Conservation (phyloP, 306 rosid genomes). For the Sicyos baderoa region DNA sequence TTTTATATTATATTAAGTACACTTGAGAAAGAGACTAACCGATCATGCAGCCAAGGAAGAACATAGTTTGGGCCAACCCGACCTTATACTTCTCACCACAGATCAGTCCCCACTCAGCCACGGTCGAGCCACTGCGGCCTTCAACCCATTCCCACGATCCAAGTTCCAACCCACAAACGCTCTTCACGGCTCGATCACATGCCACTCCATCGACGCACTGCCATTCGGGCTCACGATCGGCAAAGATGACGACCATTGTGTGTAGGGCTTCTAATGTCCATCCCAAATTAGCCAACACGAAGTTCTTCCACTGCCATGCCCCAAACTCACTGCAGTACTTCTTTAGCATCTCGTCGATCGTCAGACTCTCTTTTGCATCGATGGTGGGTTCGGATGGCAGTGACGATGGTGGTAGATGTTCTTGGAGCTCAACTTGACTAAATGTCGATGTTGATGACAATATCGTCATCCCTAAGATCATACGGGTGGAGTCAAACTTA, state of each 20-base stretch:
- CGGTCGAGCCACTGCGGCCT: slow-evolving; percentile 34
- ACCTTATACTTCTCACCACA: slow-evolving; percentile 65
- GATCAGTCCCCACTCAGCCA: slow-evolving; percentile 58
- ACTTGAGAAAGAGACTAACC: slow-evolving; percentile 34
- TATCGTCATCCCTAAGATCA: not conserved
- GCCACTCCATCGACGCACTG: slow-evolving; percentile 29
- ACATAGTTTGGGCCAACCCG: slow-evolving; percentile 69
- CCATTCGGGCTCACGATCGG: slow-evolving; percentile 62
- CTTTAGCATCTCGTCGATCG: slow-evolving; percentile 65
- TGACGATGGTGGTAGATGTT: slow-evolving; percentile 28
- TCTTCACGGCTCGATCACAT: slow-evolving; percentile 25
- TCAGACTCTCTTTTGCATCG: slow-evolving; percentile 25
- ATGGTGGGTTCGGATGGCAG: not conserved
- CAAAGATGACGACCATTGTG: slow-evolving; percentile 83
- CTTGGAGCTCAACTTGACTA: slow-evolving; percentile 17
- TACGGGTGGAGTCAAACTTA: not conserved
- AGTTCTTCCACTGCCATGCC: slow-evolving; percentile 66
- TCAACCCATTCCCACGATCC: slow-evolving; percentile 76
- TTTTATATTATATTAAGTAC: no score
- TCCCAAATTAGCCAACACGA: slow-evolving; percentile 57
- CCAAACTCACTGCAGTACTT: slow-evolving; percentile 80
- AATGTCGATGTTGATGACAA: not conserved
- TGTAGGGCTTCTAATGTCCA: slow-evolving; percentile 87
- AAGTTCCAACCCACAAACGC: slow-evolving; percentile 37
- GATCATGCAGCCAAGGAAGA: slow-evolving; percentile 90